Evolutionary conservation across 2,329 filamentous ascomycete species (phyloP).

Genomic region (Penicillium griseofulvum): DNA sequence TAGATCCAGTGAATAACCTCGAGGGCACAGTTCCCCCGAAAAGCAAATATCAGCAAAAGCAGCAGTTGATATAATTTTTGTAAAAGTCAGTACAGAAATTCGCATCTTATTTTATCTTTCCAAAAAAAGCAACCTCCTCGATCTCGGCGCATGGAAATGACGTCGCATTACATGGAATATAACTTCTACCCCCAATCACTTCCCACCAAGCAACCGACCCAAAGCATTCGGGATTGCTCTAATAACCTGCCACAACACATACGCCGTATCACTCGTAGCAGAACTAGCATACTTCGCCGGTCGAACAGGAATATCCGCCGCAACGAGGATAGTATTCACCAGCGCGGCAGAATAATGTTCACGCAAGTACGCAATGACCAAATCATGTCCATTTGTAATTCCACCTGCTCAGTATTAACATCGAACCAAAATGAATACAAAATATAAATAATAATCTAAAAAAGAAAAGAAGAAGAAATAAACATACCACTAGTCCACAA

Average conservation of each 20-base stretch:
- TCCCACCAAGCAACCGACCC: not conserved
- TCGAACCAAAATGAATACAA: not conserved
- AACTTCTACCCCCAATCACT: not conserved
- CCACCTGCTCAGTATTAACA: constrained; percentile 15
- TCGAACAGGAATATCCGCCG: constrained; percentile 35
- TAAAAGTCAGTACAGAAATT: too few relatives aligned
- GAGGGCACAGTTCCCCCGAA: too few relatives aligned
- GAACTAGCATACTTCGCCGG: constrained; percentile 24
- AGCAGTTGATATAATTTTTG: too few relatives aligned
- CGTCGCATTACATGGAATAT: constrained; percentile 3
- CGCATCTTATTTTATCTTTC: not conserved
- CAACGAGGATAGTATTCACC: constrained; percentile 32
- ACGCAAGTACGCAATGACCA: constrained; percentile 23
- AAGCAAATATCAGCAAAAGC: too few relatives aligned
- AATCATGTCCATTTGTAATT: constrained; percentile 29
- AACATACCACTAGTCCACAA: constrained; percentile 26
- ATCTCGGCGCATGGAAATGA: not conserved
- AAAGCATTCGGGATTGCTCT: constrained; percentile 14
- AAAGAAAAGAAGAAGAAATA: not conserved
- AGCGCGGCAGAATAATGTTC: constrained; percentile 24
- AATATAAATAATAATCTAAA: not conserved
- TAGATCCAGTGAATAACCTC: too few relatives aligned
- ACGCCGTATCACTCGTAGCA: constrained; percentile 6
- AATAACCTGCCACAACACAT: constrained; percentile 20
- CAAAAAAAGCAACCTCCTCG: not conserved